phyloP scores from a whole-genome alignment of 192 early-diverging fungal genomes.

The Diversispora eburnea region DNA sequence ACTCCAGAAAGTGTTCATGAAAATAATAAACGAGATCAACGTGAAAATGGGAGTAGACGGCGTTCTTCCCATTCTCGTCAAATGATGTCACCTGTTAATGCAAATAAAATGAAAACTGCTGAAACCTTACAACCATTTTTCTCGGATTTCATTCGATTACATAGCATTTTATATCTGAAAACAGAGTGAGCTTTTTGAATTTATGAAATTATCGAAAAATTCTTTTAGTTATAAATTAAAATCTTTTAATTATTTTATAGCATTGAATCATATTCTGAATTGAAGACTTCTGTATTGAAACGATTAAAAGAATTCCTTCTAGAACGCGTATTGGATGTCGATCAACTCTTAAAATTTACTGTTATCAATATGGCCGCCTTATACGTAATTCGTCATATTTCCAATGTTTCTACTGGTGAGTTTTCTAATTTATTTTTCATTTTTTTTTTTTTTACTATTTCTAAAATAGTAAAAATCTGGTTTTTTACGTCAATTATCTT shows the following conservation, averaged over 20 bases:
- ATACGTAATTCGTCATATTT: slow-evolving; percentile 21
- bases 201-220: not conserved
- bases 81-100: slow-evolving; percentile 4
- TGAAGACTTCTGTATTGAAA: slow-evolving; percentile 18
- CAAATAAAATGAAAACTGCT: slow-evolving; percentile 32
- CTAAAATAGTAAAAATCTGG: not conserved
- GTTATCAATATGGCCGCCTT: slow-evolving; percentile 28
- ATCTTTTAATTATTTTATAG: slow-evolving; percentile 7
- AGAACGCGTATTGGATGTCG: slow-evolving; percentile 15
- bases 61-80: slow-evolving; percentile 24
- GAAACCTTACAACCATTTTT: slow-evolving; percentile 34
- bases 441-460: not conserved
- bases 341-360: slow-evolving; percentile 26
- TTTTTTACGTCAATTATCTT: not conserved
- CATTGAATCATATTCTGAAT: slow-evolving; percentile 18
- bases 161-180: slow-evolving; percentile 39
- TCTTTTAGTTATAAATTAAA: too few species aligned
- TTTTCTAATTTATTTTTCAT: not conserved
- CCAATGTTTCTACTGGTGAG: not conserved
- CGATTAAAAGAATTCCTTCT: slow-evolving; percentile 13
- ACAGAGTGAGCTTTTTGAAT: slow-evolving; percentile 30
- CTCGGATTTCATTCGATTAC: slow-evolving; percentile 37
- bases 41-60: slow-evolving; percentile 34
- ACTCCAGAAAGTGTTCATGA: not conserved
- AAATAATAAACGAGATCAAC: slow-evolving; percentile 22